phyloP scores from a whole-genome alignment of 2,329 filamentous ascomycete genomes.

The Niveomyces coronatus region DNA sequence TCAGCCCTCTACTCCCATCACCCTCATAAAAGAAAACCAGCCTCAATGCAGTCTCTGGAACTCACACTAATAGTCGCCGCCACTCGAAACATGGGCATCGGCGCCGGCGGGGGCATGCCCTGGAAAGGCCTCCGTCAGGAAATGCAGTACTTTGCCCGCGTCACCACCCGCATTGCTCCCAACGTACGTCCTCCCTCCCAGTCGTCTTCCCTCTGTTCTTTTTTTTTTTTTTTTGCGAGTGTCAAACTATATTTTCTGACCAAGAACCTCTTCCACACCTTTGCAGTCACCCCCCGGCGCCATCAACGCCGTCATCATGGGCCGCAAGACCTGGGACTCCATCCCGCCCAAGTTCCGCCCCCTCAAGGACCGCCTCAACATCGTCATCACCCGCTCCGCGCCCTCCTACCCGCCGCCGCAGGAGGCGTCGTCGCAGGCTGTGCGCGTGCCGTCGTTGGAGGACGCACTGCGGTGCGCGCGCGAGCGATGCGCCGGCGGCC shows the following conservation, averaged over 20 bases:
- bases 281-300: conserved; percentile 23
- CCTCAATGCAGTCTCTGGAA: conserved; percentile 37
- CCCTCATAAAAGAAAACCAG: no score
- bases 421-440: conserved; percentile 27
- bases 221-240: no score
- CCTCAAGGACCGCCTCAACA: conserved; percentile 68
- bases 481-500: conserved; percentile 33
- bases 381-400: conserved; percentile 60
- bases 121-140: conserved; percentile 85
- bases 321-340: conserved; percentile 91
- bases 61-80: conserved; percentile 92
- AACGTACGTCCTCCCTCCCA: conserved; percentile 20
- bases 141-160: conserved; percentile 89
- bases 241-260: no score
- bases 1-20: no score
- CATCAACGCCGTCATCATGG: conserved; percentile 84
- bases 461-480: conserved; percentile 41
- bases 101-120: conserved; percentile 64
- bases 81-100: conserved; percentile 85
- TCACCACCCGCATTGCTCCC: conserved; percentile 59
- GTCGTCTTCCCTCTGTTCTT: background rate
- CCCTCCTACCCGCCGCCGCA: conserved; percentile 12
- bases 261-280: no score
- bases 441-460: conserved; percentile 50
- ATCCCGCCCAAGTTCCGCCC: conserved; percentile 74